phyloP scores from a whole-genome alignment of 2,329 filamentous ascomycete genomes.

The Thielaviopsis ethacetica region DNA sequence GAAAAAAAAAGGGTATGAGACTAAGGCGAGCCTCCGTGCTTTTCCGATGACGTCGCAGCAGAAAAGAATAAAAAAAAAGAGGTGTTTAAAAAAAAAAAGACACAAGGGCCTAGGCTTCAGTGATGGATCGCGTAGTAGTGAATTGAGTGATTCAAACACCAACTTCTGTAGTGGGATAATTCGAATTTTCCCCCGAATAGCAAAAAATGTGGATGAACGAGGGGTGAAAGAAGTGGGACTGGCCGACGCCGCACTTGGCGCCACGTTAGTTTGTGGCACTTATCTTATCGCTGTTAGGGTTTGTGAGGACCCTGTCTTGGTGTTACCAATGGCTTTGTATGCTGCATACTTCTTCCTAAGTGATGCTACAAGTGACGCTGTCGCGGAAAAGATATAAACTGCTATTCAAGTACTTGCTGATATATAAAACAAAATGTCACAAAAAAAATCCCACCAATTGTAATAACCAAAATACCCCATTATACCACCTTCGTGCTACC shows the following conservation, averaged over 20 bases:
- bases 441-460: not conserved
- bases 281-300: not conserved
- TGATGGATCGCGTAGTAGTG: slow-evolving; percentile 2
- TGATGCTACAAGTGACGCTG: not conserved
- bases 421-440: not conserved
- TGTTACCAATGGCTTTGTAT: too few species aligned
- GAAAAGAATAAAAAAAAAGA: slow-evolving; percentile 2
- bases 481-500: not conserved
- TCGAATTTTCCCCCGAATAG: slow-evolving; percentile 10
- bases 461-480: not conserved
- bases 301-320: not conserved
- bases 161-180: slow-evolving; percentile 4
- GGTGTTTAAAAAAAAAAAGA: not conserved
- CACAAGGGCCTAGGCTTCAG: not conserved
- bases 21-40: not conserved
- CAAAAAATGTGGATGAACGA: slow-evolving; percentile 11
- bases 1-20: not conserved
- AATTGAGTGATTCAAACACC: not conserved
- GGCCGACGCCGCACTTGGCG: not conserved
- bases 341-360: not conserved
- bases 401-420: not conserved
- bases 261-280: not conserved
- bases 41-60: slow-evolving; percentile 1
- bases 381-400: not conserved
- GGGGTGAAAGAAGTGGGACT: slow-evolving; percentile 6